Conservation (phyloP, 1,284 basidiomycete species). For the Neotropicomus parvogracilis region DNA sequence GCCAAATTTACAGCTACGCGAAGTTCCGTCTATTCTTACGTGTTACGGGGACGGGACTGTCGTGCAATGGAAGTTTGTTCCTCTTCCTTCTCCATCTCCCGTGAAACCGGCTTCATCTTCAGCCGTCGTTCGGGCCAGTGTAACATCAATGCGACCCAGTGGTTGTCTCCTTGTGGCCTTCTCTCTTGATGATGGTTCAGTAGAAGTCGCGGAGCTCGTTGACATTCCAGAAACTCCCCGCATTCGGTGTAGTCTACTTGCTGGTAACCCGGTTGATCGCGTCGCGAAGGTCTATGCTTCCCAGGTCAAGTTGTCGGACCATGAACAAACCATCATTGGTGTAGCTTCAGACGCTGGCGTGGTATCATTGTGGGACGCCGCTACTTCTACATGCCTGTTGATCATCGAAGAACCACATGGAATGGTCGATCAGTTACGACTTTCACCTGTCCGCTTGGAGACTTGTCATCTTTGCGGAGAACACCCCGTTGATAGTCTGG, state of each 20-base stretch:
- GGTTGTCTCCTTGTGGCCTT: constrained; percentile 54
- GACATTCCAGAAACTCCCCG: constrained; percentile 34
- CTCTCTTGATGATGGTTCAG: constrained; percentile 56
- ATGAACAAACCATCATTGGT: constrained; percentile 50
- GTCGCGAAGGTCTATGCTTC: constrained; percentile 54
- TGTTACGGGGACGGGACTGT: constrained; percentile 58
- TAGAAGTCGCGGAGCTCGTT: constrained; percentile 58
- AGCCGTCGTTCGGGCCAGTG: constrained; percentile 44
- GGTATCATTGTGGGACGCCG: constrained; percentile 68
- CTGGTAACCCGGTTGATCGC: constrained; percentile 54
- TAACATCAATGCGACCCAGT: constrained; percentile 46
- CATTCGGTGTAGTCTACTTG: constrained; percentile 47
- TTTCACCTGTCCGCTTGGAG: constrained; percentile 48
- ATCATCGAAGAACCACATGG: constrained; percentile 58
- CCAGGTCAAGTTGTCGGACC: constrained; percentile 47
- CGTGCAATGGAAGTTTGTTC: constrained; percentile 50
- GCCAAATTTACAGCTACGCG: constrained; percentile 32
- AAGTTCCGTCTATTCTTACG: constrained; percentile 42
- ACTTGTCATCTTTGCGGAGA: constrained; percentile 68
- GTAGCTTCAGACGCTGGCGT: constrained; percentile 63
- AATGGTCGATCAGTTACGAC: constrained; percentile 47
- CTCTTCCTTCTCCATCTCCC: constrained; percentile 36
- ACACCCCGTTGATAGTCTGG: constrained; percentile 58
- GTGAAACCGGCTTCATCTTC: constrained; percentile 46
- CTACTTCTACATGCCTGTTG: constrained; percentile 56